Evolutionary conservation across 2,329 filamentous ascomycete genomes (phyloP).

Genomic region (Thermoascus crustaceus): DNA sequence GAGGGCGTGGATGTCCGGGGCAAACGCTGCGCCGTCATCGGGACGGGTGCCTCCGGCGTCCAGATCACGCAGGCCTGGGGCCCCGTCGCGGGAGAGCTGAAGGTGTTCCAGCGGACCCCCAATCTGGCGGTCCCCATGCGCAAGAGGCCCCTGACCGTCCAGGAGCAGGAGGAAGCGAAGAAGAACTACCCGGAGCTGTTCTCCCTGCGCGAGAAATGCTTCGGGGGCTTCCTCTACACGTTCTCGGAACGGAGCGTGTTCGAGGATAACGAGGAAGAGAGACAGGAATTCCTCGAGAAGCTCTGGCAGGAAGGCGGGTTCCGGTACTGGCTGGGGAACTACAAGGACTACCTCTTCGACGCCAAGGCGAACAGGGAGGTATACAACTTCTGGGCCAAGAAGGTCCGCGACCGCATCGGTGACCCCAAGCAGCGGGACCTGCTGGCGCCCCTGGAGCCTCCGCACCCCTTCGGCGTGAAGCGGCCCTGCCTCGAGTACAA

Average conservation of each 20-base stretch:
- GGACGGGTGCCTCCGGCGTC: slow-evolving; percentile 57
- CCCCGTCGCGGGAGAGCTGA: slow-evolving; percentile 44
- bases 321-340: slow-evolving; percentile 42
- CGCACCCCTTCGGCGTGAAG: slow-evolving; percentile 49
- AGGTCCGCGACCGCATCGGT: slow-evolving; percentile 43
- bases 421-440: slow-evolving; percentile 45
- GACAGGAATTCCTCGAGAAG: slow-evolving; percentile 42
- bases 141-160: slow-evolving; percentile 38
- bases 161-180: slow-evolving; percentile 43
- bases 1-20: slow-evolving; percentile 47
- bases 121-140: slow-evolving; percentile 58
- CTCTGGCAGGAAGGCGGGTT: slow-evolving; percentile 49
- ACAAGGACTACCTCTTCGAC: slow-evolving; percentile 43
- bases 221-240: slow-evolving; percentile 51
- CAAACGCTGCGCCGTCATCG: slow-evolving; percentile 55
- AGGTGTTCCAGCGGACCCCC: slow-evolving; percentile 54
- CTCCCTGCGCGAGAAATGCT: slow-evolving; percentile 41
- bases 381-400: slow-evolving; percentile 51
- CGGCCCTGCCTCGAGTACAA: slow-evolving; percentile 41
- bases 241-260: slow-evolving; percentile 46
- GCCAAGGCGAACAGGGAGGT: slow-evolving; percentile 43
- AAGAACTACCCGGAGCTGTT: slow-evolving; percentile 43
- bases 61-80: slow-evolving; percentile 56
- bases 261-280: slow-evolving; percentile 43
- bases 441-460: slow-evolving; percentile 46